Base-by-base conservation (phyloP, 2,329 filamentous ascomycete genomes). In the Remersonia thermophila region DNA sequence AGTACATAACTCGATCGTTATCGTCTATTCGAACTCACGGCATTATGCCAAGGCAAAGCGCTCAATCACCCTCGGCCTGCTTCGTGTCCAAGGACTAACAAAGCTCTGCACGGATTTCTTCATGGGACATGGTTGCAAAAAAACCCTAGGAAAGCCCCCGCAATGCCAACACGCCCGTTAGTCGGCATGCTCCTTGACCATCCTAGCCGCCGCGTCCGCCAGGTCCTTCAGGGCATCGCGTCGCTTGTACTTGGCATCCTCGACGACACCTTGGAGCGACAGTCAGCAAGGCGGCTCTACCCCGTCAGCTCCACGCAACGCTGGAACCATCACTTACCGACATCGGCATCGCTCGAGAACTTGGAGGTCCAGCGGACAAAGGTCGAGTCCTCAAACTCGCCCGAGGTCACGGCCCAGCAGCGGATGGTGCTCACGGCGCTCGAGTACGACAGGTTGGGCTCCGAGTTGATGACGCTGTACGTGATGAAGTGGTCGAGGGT, bases 211-310 rank as follows among this genome's bases (percentile, higher is more conserved):
- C 23, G 58, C 65, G 49, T 67, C 66, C 39, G 71, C 75, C 27
- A 83, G 66, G 49, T 80, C 78, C 33, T 73, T 71, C 27, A 83
- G 65, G 33, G 77, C 78, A 54, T 83, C 79, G 35, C 74, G 74
- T 43, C 79, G 77, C 70, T 83, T 83, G 69, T 77, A 83, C 63
- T 79, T 80, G 50, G 77, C 79, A 53, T 83, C 79, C 57, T 80
- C 72, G 46, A 83, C 80, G 40, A 82, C 78, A 48, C 69, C 77
- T 80, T 40, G 3, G 36, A 28, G 23, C 5, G 30, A n/a, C 8
- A 9, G 33, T 51, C 27, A 43, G 32, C 20, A 23, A 6, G 5
- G 5, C 5, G 9, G 9, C 20, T 23, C 20, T 9, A 5, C 5
- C 20, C 20, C 5, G 20, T 23, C 9, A 5, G 20, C 20, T 9